Percentiles rank a stretch among this genome's conserved stretches.
Conservation (phyloP, 1,284 basidiomycete species). For the Microbotryum silenes-acaulis region DNA sequence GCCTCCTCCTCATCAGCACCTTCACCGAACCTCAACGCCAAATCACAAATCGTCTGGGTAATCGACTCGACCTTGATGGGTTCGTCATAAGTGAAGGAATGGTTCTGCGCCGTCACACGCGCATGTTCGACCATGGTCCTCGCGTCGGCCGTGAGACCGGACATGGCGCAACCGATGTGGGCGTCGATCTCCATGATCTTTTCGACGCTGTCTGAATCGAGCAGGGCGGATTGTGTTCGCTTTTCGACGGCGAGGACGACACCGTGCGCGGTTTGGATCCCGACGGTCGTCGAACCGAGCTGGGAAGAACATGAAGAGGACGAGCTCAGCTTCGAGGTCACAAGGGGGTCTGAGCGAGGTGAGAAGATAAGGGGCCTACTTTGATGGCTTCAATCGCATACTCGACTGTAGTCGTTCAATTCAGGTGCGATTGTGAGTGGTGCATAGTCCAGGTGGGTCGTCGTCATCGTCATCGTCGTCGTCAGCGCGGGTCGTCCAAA, state of each 20-base stretch:
- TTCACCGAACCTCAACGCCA: slow-evolving; percentile 95
- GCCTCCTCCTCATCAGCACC: slow-evolving; percentile 84
- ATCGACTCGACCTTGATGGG: slow-evolving; percentile 92
- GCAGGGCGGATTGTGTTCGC: slow-evolving; percentile 91
- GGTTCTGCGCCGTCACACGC: slow-evolving; percentile 83
- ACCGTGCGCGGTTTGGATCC: slow-evolving; percentile 61
- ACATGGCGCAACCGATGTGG: slow-evolving; percentile 98
- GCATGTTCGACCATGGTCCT: slow-evolving; percentile 99
- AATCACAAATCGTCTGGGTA: slow-evolving; percentile 95
- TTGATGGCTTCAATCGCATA: slow-evolving; percentile 99
- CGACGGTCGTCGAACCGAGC: slow-evolving; percentile 97
- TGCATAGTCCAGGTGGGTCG: not conserved
- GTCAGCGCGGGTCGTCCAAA: no score
- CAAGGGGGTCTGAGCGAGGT: not conserved
- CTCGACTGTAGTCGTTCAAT: slow-evolving; percentile 59
- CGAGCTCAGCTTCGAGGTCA: not conserved
- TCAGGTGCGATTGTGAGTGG: not conserved
- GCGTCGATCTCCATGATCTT: slow-evolving; percentile 99
- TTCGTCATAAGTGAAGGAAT: slow-evolving; percentile 96
- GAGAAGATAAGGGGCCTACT: slow-evolving; percentile 45
- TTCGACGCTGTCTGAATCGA: slow-evolving; percentile 93
- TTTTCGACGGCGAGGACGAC: slow-evolving; percentile 96
- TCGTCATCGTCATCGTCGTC: not conserved
- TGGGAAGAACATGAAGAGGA: slow-evolving; percentile 39
- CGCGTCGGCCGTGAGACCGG: slow-evolving; percentile 93